These are phyloP conservation scores for Rhizomucor pusillus DNA, from an alignment of 371 early-diverging fungal species.

Conservation along the genomic window DNA sequence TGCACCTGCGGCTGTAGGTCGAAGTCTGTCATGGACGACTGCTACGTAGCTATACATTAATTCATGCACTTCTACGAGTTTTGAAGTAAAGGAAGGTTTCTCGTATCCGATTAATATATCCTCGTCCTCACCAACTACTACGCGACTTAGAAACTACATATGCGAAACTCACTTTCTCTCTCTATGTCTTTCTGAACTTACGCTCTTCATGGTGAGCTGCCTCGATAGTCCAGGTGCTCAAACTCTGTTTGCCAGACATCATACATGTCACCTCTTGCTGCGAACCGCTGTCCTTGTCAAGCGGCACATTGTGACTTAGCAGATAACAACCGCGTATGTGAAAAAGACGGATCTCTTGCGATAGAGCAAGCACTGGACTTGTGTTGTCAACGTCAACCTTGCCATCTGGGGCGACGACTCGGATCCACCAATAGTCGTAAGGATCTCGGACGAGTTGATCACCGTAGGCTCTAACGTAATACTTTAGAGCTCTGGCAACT, in stretches of 20 bases:
- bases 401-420: slow-evolving; percentile 14
- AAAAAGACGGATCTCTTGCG: slow-evolving; percentile 61
- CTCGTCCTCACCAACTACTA: too few species aligned
- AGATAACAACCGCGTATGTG: slow-evolving; percentile 53
- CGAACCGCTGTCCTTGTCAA: slow-evolving; percentile 29
- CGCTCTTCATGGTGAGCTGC: slow-evolving; percentile 28
- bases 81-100: too few species aligned
- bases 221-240: slow-evolving; percentile 63
- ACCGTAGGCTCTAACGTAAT: slow-evolving; percentile 19
- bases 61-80: slow-evolving; percentile 27
- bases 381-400: slow-evolving; percentile 16
- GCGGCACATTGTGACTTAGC: slow-evolving; percentile 21
- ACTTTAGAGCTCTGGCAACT: not conserved
- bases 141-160: slow-evolving; percentile 4
- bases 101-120: too few species aligned
- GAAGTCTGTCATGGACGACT: slow-evolving; percentile 20
- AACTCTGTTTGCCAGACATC: slow-evolving; percentile 49
- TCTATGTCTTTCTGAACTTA: slow-evolving; percentile 9
- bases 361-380: slow-evolving; percentile 20
- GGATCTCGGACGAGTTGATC: slow-evolving; percentile 9
- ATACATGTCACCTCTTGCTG: slow-evolving; percentile 93
- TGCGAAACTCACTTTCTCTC: not conserved
- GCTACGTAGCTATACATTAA: slow-evolving; percentile 24
- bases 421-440: slow-evolving; percentile 32
- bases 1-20: slow-evolving; percentile 4